phyloP scores from a whole-genome alignment of 495 filamentous ascomycete species.

The Astrothelium subdiscretum region DNA sequence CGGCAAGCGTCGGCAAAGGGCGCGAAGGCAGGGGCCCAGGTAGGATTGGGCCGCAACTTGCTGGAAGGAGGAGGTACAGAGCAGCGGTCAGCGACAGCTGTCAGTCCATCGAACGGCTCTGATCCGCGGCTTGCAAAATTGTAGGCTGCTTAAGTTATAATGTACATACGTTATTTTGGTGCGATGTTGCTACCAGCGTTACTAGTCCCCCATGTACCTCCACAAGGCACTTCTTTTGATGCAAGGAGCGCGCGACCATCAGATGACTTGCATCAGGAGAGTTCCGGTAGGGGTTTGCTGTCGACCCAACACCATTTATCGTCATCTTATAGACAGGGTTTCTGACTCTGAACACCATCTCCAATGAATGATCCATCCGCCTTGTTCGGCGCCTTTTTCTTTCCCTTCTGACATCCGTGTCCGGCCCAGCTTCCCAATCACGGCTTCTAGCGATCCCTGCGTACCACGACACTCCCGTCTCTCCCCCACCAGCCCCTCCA shows the following conservation, averaged over 20 bases:
- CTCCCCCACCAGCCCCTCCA: too few species aligned
- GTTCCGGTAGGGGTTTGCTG: not conserved
- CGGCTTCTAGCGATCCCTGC: not conserved
- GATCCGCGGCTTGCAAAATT: not conserved
- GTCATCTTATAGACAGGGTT: not conserved
- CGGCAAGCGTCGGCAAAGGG: not conserved
- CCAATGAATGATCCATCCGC: not conserved
- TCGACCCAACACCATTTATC: not conserved
- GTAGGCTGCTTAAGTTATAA: not conserved
- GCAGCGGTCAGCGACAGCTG: not conserved
- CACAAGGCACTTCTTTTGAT: not conserved
- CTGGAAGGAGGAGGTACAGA: not conserved
- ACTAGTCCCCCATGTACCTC: not conserved
- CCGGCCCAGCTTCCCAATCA: not conserved
- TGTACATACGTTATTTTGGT: not conserved
- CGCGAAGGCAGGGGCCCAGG: not conserved
- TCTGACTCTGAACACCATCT: not conserved
- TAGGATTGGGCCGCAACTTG: not conserved
- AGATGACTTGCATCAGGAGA: conserved; percentile 2
- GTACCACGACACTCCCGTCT: not conserved
- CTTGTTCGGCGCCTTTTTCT: too few species aligned
- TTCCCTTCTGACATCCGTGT: not conserved
- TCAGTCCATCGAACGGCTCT: not conserved
- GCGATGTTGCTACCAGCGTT: not conserved
- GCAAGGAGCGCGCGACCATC: not conserved